Evolutionary conservation across 305 asterid genomes (phyloP), one percentile per base, ranked within the genome.

Genomic region (Rubia tinctorum): DNA sequence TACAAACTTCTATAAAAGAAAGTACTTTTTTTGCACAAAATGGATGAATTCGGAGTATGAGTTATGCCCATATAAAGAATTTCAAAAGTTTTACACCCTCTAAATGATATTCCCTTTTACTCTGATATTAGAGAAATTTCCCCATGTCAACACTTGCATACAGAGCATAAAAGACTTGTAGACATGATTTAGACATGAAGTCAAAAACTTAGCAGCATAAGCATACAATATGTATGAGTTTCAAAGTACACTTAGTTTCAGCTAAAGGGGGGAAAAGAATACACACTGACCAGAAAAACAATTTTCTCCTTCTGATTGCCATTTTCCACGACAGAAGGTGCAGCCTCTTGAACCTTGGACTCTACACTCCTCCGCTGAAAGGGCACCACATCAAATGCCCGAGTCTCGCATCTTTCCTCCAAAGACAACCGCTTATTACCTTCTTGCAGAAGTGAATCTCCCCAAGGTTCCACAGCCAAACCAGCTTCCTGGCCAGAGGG

Each of bases 271-370:
- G 71, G 58, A 4, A 12, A 49, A 73, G 25, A 45, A 70, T 51
- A 39, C 39, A 77, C 56, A 83, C 95, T 84, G 71, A 90, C 95
- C 93, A 72, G 80, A 53, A 86, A 75, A 75, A 80, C 70, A 67
- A 85, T 74, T 62, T 73, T 81, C 69, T 84, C 81, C 67, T 85
- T 84, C 65, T 78, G 75, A 30, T 68, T 75, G 76, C 63, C 55
- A 73, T 17, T 77, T 39, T 82, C 85, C 0, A 40, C 18, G 27
- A 67, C 51, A 51, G 43, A 40, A 22, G 78, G 69, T 63, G 22
- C 71, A 73, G 72, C 81, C 74, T 80, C 88, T 0, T 75, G 71
- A 77, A 74, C 73, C 73, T 71, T 77, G 39, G 75, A 71, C 39
- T 25, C 72, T 39, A 22, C n/a, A 39, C 73, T 53, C 53, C 58